These are phyloP conservation scores for Clonostachys rosea DNA, from an alignment of 2,329 filamentous ascomycete genomes.

Conservation along the genomic window DNA sequence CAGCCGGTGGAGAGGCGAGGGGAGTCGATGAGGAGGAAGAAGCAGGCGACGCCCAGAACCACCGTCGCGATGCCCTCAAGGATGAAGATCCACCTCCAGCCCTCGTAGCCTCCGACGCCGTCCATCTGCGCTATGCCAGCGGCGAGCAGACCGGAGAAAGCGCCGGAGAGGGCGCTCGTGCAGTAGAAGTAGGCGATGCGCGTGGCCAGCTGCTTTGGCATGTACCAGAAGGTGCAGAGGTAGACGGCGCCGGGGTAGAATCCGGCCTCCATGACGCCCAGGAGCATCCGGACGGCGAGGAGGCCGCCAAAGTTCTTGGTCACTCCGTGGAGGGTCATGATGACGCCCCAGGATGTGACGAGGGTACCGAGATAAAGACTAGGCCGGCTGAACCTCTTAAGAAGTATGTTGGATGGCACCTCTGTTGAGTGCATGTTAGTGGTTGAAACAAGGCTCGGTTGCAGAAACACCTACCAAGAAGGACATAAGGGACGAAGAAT, in stretches of 20 bases:
- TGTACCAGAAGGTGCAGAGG: constrained; percentile 55
- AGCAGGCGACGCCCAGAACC: constrained; percentile 59
- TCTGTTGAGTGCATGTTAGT: constrained; percentile 24
- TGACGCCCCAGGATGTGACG: constrained; percentile 44
- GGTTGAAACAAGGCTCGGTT: too few relatives aligned
- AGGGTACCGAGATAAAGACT: constrained; percentile 61
- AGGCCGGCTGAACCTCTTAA: constrained; percentile 55
- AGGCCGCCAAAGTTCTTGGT: constrained; percentile 42
- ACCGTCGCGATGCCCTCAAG: constrained; percentile 68
- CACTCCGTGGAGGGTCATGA: constrained; percentile 49
- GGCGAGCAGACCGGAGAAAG: constrained; percentile 69
- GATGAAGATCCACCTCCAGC: constrained; percentile 65
- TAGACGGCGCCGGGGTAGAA: constrained; percentile 61
- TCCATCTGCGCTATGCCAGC: constrained; percentile 68
- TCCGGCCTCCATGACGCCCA: constrained; percentile 63
- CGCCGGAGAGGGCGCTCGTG: constrained; percentile 73
- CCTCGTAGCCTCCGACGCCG: constrained; percentile 52
- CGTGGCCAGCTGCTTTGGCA: constrained; percentile 46
- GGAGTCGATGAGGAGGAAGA: constrained; percentile 75
- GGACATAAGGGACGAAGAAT: constrained; percentile 59
- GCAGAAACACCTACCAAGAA: constrained; percentile 30
- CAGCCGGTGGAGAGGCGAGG: constrained; percentile 36
- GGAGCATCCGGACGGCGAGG: constrained; percentile 45
- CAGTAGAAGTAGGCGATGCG: constrained; percentile 74
- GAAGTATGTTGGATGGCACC: constrained; percentile 57